Evolutionary conservation across 441 rosid genomes (phyloP).

Genomic region (Geranium incanum): DNA sequence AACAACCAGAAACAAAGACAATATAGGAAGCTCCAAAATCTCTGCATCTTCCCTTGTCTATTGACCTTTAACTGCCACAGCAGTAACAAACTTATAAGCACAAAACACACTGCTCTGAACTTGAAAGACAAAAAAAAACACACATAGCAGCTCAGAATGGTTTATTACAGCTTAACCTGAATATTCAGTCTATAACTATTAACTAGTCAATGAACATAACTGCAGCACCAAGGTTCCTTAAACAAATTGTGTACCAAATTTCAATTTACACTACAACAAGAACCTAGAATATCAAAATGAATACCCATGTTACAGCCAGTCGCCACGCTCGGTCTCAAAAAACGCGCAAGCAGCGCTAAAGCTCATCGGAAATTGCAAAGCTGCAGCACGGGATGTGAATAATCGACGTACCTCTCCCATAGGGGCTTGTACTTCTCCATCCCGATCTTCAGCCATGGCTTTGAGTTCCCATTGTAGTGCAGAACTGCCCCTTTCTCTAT

Average conservation of each 20-base stretch:
- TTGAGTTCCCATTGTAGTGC: conserved; percentile 87
- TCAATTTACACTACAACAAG: background rate
- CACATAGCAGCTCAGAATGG: background rate
- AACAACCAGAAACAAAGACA: too few relatives aligned
- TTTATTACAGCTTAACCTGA: background rate
- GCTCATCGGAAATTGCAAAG: conserved; percentile 72
- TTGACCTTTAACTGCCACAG: too few relatives aligned
- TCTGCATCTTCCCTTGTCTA: too few relatives aligned
- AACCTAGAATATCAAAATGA: background rate
- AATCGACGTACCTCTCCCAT: conserved; percentile 86
- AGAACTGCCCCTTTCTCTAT: conserved; percentile 86
- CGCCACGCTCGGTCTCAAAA: conserved; percentile 10
- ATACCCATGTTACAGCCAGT: conserved; percentile 15
- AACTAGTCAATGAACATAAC: background rate
- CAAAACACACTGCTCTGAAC: background rate
- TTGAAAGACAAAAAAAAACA: background rate
- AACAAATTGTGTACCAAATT: background rate
- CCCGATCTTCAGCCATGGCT: conserved; percentile 96
- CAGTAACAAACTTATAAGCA: too few relatives aligned
- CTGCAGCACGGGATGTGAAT: conserved; percentile 61
- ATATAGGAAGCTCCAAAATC: too few relatives aligned
- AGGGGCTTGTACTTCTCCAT: conserved; percentile 82
- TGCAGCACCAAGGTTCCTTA: background rate
- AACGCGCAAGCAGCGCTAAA: background rate
- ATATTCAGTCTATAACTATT: background rate